phyloP scores from a whole-genome alignment of 75 land plant genomes.

The Pseudotsuga menziesii region DNA sequence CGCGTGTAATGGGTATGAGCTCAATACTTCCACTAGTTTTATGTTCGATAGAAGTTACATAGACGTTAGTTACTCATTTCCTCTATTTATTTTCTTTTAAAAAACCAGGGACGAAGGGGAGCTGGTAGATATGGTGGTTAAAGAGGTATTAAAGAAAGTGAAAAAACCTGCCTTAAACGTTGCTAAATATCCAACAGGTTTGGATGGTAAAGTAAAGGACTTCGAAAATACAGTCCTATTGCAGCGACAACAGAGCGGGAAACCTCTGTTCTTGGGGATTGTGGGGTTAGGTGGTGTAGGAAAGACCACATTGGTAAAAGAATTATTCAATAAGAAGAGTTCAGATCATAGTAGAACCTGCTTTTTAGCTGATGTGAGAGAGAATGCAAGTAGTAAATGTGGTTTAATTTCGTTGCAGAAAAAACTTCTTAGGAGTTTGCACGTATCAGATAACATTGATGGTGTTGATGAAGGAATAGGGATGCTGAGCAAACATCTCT shows the following conservation, averaged over 20 bases:
- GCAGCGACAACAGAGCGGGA: background rate
- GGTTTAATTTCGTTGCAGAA: too few relatives aligned
- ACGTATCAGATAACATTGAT: background rate
- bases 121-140: background rate
- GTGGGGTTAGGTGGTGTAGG: background rate
- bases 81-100: too few relatives aligned
- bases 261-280: background rate
- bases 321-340: background rate
- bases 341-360: too few relatives aligned
- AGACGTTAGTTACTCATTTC: background rate
- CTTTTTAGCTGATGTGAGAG: too few relatives aligned
- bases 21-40: background rate
- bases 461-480: background rate
- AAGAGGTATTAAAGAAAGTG: background rate
- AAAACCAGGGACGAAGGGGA: background rate
- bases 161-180: background rate
- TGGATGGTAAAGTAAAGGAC: background rate
- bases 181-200: background rate
- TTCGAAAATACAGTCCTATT: background rate
- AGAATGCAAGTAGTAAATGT: too few relatives aligned
- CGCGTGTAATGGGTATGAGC: background rate
- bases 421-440: too few relatives aligned
- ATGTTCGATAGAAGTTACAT: background rate
- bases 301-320: slow-evolving; percentile 6
- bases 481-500: background rate